Conservation (phyloP, 805 yeast species). For the Debaryomyces castellii region DNA sequence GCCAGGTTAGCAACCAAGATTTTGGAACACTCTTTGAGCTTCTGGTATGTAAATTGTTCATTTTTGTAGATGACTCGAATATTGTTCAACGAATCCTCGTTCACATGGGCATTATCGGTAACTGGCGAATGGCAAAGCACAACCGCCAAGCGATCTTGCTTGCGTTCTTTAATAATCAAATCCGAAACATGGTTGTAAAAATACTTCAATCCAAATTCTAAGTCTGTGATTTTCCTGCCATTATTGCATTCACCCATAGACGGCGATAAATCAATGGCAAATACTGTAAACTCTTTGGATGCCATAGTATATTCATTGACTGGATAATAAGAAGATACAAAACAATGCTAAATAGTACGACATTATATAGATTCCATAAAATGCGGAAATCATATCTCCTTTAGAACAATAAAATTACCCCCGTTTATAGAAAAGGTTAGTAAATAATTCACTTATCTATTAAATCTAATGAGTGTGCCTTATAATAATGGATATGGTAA, state of each 20-base stretch:
- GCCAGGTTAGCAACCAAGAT: conserved; percentile 7
- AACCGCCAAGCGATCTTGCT: conserved; percentile 41
- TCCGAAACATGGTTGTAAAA: conserved; percentile 37
- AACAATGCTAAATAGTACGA: too few species aligned
- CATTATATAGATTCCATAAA: too few species aligned
- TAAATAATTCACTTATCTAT: neutral
- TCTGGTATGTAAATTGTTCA: conserved; percentile 17
- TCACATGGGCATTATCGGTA: conserved; percentile 13
- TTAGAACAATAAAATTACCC: too few species aligned
- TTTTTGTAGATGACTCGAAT: conserved; percentile 18
- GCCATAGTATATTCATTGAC: conserved; percentile 20
- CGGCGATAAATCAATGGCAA: conserved; percentile 51
- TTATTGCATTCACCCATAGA: conserved; percentile 38
- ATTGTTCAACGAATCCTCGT: conserved; percentile 14
- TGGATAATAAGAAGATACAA: neutral
- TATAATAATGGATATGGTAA: conserved; percentile 3
- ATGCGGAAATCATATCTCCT: neutral
- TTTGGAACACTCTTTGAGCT: conserved; percentile 11
- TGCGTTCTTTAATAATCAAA: conserved; percentile 26
- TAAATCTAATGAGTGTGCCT: conserved; percentile 5
- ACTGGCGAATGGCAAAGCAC: conserved; percentile 24
- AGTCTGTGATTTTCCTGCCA: conserved; percentile 43
- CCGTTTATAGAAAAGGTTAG: neutral
- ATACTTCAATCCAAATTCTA: conserved; percentile 39
- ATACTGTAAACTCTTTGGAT: conserved; percentile 43